These are phyloP conservation scores for Sistotremastrum suecicum DNA, from an alignment of 768 basidiomycete genomes.

Conservation along the genomic window DNA sequence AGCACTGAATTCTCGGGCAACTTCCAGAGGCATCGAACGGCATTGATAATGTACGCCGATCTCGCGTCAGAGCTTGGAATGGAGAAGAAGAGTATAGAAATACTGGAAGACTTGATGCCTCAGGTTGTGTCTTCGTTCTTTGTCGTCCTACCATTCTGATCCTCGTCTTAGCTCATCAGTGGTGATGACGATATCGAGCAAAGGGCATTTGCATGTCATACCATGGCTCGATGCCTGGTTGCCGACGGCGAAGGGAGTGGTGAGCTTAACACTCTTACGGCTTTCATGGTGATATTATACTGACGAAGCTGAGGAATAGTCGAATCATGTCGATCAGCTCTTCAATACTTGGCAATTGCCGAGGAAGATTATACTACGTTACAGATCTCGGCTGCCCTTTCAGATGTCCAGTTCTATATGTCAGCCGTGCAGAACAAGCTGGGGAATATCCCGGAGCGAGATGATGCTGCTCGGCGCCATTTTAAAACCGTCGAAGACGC, in stretches of 20 bases:
- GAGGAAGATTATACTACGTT: constrained; percentile 51
- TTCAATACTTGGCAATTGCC: constrained; percentile 46
- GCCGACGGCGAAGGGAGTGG: constrained; percentile 18
- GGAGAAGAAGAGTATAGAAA: constrained; percentile 44
- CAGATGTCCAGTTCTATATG: constrained; percentile 60
- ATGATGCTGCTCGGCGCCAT: constrained; percentile 38
- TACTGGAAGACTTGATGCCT: constrained; percentile 71
- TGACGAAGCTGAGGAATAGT: constrained; percentile 4
- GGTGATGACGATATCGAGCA: constrained; percentile 59
- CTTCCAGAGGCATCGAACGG: constrained; percentile 51
- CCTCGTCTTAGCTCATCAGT: constrained; percentile 36
- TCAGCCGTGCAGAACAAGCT: constrained; percentile 64
- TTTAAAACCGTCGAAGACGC: constrained; percentile 25
- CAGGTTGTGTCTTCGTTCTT: constrained; percentile 33
- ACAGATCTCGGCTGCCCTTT: constrained; percentile 41
- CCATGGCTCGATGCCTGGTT: constrained; percentile 61
- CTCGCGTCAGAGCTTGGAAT: constrained; percentile 65
- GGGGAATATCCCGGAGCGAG: constrained; percentile 37
- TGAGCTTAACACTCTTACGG: neutral
- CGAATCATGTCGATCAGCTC: constrained; percentile 36
- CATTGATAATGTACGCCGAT: constrained; percentile 63
- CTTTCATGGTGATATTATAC: constrained; percentile 12
- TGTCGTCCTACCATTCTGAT: neutral
- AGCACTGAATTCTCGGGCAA: constrained; percentile 66
- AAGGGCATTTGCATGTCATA: constrained; percentile 61